These are phyloP conservation scores for Leishmania aethiopica DNA, from an alignment of 208 protist species.

Conservation along the genomic window DNA sequence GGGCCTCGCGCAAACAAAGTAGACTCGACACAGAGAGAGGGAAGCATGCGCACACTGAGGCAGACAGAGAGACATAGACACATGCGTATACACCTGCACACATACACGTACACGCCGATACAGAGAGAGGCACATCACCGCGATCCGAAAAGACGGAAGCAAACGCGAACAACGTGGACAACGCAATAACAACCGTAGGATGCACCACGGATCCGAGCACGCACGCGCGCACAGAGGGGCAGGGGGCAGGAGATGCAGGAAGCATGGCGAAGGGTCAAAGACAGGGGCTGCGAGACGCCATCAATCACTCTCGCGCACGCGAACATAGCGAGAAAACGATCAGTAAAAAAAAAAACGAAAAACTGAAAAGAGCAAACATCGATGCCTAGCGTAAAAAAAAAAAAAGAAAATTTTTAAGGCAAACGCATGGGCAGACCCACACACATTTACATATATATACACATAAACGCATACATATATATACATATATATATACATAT, in stretches of 20 bases:
- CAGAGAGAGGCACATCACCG: background rate
- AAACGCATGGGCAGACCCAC: background rate
- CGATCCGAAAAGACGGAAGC: background rate
- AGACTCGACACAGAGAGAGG: background rate
- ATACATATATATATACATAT: background rate
- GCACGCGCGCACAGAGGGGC: background rate
- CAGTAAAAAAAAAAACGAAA: background rate
- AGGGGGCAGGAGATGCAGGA: conserved; percentile 2
- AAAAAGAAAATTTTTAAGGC: background rate
- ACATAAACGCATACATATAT: background rate
- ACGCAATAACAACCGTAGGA: background rate
- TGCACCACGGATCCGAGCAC: background rate
- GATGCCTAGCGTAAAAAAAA: background rate
- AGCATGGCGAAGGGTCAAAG: background rate
- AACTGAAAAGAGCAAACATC: background rate
- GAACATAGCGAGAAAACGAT: background rate
- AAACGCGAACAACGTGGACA: background rate
- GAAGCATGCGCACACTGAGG: background rate
- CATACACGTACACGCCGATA: background rate
- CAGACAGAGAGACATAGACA: background rate
- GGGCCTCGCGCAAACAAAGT: background rate
- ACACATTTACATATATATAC: background rate
- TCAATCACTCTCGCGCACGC: background rate
- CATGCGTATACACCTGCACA: background rate
- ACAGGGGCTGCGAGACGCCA: background rate